These are phyloP conservation scores for Ustilago tritici DNA, from an alignment of 1,284 basidiomycete genomes.

Conservation along the genomic window DNA sequence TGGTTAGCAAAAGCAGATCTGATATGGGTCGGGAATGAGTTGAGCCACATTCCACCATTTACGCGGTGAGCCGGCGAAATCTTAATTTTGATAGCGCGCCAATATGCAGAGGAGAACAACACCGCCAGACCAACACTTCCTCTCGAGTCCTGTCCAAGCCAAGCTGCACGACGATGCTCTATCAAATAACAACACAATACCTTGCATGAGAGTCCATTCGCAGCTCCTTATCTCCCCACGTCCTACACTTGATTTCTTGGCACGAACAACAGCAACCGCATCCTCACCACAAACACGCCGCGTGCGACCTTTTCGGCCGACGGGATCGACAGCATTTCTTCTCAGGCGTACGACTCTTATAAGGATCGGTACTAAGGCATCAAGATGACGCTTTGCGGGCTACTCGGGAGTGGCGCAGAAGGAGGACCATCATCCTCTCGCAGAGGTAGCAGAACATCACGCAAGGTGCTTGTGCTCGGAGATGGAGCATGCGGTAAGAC, in stretches of 20 bases:
- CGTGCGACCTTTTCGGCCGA: neutral
- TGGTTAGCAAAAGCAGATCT: neutral
- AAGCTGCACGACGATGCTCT: neutral
- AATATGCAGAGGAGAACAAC: constrained; percentile 2
- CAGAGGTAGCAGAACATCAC: constrained; percentile 2
- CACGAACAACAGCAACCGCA: neutral
- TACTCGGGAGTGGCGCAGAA: neutral
- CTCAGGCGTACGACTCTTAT: neutral
- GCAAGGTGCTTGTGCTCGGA: constrained; percentile 90
- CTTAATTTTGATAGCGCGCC: neutral
- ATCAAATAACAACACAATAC: neutral
- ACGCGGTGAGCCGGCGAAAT: neutral
- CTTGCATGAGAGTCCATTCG: neutral
- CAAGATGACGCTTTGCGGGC: constrained; percentile 29
- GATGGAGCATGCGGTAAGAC: constrained; percentile 57
- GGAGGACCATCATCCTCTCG: neutral
- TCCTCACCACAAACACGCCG: neutral
- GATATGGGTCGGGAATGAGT: constrained; percentile 9
- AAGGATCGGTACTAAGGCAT: neutral
- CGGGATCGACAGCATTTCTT: neutral
- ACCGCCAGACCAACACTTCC: constrained; percentile 10
- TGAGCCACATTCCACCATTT: constrained; percentile 19
- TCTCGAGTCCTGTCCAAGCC: neutral
- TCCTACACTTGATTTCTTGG: neutral
- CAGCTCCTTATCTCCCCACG: neutral